These are phyloP conservation scores for Narthecium ossifragum DNA, from an alignment of 106 monocot species.

Conservation along the genomic window DNA sequence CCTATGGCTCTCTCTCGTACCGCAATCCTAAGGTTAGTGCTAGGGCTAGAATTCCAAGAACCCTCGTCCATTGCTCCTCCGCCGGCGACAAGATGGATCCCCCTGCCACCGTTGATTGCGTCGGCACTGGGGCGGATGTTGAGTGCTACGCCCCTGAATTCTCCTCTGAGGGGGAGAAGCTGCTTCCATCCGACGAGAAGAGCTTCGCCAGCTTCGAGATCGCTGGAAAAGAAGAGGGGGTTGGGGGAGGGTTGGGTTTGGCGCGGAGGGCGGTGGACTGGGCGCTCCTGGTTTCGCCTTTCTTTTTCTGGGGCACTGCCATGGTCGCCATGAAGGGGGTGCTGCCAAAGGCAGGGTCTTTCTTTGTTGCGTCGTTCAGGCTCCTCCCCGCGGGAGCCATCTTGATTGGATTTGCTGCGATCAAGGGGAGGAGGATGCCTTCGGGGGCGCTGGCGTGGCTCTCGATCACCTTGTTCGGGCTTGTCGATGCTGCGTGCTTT, in stretches of 20 bases:
- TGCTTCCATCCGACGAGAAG: conserved; percentile 6
- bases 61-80: conserved; percentile 7
- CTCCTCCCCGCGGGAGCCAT: conserved; percentile 75
- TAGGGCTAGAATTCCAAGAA: not conserved
- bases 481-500: conserved; percentile 89
- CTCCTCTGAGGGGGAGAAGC: conserved; percentile 19
- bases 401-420: conserved; percentile 63
- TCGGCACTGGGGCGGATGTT: conserved; percentile 60
- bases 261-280: conserved; percentile 30
- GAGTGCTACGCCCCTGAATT: conserved; percentile 34
- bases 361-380: conserved; percentile 76
- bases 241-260: not conserved
- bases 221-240: not conserved
- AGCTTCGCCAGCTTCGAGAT: conserved; percentile 17
- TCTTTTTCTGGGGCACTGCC: conserved; percentile 99
- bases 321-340: conserved; percentile 99
- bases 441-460: conserved; percentile 65
- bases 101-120: conserved; percentile 33
- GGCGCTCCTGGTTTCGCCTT: conserved; percentile 75
- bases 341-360: conserved; percentile 84
- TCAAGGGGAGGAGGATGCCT: conserved; percentile 61
- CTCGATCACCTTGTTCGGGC: conserved; percentile 59
- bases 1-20: not conserved
- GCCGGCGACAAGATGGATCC: not conserved
- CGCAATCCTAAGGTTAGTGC: not conserved